Evolutionary conservation across 2,329 filamentous ascomycete species (phyloP), one percentile per base, ranked within the genome.

Genomic region (Trichoderma brevicompactum): DNA sequence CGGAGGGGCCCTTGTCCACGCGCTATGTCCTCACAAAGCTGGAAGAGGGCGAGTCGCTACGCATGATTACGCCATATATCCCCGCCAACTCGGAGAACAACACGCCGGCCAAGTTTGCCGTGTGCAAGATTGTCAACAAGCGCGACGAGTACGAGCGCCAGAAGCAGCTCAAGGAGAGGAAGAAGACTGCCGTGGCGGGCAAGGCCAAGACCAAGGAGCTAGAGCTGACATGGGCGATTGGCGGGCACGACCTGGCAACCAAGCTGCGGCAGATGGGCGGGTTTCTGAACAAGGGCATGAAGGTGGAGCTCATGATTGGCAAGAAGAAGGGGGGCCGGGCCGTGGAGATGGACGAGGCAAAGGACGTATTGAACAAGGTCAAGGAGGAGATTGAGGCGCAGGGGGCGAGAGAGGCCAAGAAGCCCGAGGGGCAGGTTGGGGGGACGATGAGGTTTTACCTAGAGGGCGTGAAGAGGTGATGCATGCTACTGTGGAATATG

Each of bases 161-260:
- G 66, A 76, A 81, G 69, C 74, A 76, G 56, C 69, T 75, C 48
- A 81, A 81, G 67, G 77, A 81, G 67, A 80, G 78, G 69, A 79
- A 79, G 68, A 76, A 78, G 70, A 80, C 74, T 69, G 79, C 80
- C 52, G 78, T 79, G 66, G 70, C 71, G 70, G 73, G 78, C 68
- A 75, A 76, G 69, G 67, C 79, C 41, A 82, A 81, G 69, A 74
- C 77, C 15, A 97, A 97, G 79, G 89, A 89, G 74, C 77, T 97
- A n/a, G 94, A 97, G 79, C 71, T 98, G 71, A 94, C 92, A 76
- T 98, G 94, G 94, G 88, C 89, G 40, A 96, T 96, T 72, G 88
- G 88, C 67, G 74, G 77, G 12, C 85, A 94, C 74, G 94, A 97
- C 79, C 76, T 97, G 60, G 79, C 79, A n/a, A 89, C 91, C 75